Evolutionary conservation across 2,329 filamentous ascomycete genomes (phyloP).

Genomic region (Aureobasidium mangrovei): DNA sequence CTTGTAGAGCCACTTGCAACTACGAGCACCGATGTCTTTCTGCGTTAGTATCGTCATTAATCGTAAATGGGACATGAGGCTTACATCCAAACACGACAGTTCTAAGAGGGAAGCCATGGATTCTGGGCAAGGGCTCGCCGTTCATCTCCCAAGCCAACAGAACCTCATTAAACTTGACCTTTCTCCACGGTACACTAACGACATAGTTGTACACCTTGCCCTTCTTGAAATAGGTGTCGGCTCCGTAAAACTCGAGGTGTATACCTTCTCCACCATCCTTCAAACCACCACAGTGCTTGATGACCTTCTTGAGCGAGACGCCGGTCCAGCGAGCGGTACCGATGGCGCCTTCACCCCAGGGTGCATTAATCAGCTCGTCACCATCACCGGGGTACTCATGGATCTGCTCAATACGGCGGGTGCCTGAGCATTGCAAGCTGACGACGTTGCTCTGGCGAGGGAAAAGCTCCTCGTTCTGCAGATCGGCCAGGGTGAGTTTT

Average conservation of each 20-base stretch:
- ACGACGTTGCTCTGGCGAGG: slow-evolving; percentile 51
- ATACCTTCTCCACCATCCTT: slow-evolving; percentile 38
- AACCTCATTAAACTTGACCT: slow-evolving; percentile 59
- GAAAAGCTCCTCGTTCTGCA: slow-evolving; percentile 52
- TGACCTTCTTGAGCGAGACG: slow-evolving; percentile 58
- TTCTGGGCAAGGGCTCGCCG: slow-evolving; percentile 51
- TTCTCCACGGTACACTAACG: slow-evolving; percentile 57
- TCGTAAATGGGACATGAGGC: neutral
- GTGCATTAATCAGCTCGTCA: slow-evolving; percentile 28
- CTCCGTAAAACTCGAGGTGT: slow-evolving; percentile 60
- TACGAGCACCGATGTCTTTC: slow-evolving; percentile 54
- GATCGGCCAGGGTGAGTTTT: slow-evolving; percentile 48
- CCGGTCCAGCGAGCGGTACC: slow-evolving; percentile 56
- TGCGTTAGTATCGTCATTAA: slow-evolving; percentile 22
- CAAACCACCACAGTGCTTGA: slow-evolving; percentile 61
- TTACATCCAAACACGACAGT: slow-evolving; percentile 44
- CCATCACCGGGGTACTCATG: slow-evolving; percentile 56
- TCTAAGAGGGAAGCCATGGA: slow-evolving; percentile 58
- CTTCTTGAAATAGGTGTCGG: slow-evolving; percentile 66
- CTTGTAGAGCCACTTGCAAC: slow-evolving; percentile 54
- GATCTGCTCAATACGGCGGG: slow-evolving; percentile 61
- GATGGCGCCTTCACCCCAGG: slow-evolving; percentile 58
- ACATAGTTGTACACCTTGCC: slow-evolving; percentile 57
- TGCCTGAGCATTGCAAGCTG: slow-evolving; percentile 61
- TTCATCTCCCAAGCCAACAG: slow-evolving; percentile 67